Base-by-base conservation (phyloP, 2,329 filamentous ascomycete species). In the Periconia macrospinosa region DNA sequence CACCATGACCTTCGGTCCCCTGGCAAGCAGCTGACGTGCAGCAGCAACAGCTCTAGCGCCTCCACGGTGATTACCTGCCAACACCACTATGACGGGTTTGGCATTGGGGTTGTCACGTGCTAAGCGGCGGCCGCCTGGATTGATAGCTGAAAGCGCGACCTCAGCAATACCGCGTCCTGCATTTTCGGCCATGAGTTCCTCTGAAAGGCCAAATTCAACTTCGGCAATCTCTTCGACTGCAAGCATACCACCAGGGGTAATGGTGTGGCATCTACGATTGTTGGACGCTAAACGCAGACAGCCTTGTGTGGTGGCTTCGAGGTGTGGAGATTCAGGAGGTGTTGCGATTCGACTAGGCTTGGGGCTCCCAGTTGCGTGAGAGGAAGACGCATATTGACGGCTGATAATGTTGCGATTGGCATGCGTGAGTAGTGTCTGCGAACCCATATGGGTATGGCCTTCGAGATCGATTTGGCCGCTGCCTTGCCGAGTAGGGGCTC, bases 51-150 rank as follows among this genome's bases (percentile, higher is more conserved):
- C 91, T 54, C 93, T 84, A 37, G 90, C 87, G 40, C 93, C 92
- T 1, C 88, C 92, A 61, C 91, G 91, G 73, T 96, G 93, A 72
- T 97, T 97, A n/a, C 94, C 93, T 0, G 91, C 92, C n/a, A 97
- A 81, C 7, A 97, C 85, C 19, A 96, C 86, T 47, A 88, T 79
- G 7, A 85, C 82, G 0, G 83, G 81, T 30, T 80, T 76, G 15
- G 79, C 74, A 37, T 79, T 76, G 46, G 78, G 75, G 47, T 75
- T 70, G 14, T 76, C 68, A 60, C 78, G 46, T 70, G 81, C 45
- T 77, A 83, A 45, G 81, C 80, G 73, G 78, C 85, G 68, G 81
- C 83, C 47, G 81, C 86, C 54, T 80, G 78, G 73, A 60, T 80
- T 74, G 44, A 95, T 78, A 11, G 90, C 84, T 47, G 80, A 82